Evolutionary conservation across 768 basidiomycete genomes (phyloP).

Genomic region (Daedaleopsis nitida): DNA sequence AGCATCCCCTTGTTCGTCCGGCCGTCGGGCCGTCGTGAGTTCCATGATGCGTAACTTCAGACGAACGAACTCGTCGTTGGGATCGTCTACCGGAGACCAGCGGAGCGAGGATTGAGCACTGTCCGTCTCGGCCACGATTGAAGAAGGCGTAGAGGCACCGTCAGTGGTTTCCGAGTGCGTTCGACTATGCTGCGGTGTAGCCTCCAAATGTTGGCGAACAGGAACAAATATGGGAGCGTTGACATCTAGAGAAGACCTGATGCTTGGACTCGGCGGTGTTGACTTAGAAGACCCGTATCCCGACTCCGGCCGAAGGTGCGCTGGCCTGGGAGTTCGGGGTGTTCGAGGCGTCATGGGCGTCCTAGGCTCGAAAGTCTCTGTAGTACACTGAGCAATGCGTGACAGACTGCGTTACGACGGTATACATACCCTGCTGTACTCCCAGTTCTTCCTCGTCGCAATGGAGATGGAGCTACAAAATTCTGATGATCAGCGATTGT

Average conservation of each 20-base stretch:
- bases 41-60: conserved; percentile 59
- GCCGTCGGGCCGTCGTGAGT: conserved; percentile 39
- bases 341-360: conserved; percentile 15
- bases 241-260: conserved; percentile 34
- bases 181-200: background rate
- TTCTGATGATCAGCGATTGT: background rate
- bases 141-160: conserved; percentile 6
- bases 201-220: conserved; percentile 10
- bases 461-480: conserved; percentile 62
- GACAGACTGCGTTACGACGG: background rate
- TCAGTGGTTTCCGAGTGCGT: background rate
- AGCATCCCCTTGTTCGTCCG: conserved; percentile 31
- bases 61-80: conserved; percentile 61
- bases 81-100: conserved; percentile 40
- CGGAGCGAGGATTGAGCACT: conserved; percentile 3
- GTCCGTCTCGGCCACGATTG: background rate
- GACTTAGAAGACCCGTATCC: background rate
- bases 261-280: conserved; percentile 8
- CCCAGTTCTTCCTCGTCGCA: conserved; percentile 62
- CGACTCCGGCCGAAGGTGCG: conserved; percentile 8
- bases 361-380: conserved; percentile 8
- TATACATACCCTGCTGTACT: conserved; percentile 37
- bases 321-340: conserved; percentile 11
- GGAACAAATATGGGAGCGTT: conserved; percentile 44
- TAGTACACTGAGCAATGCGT: background rate